Conservation (phyloP, 169 alveolate species). For the Gregarina niphandrodes region DNA sequence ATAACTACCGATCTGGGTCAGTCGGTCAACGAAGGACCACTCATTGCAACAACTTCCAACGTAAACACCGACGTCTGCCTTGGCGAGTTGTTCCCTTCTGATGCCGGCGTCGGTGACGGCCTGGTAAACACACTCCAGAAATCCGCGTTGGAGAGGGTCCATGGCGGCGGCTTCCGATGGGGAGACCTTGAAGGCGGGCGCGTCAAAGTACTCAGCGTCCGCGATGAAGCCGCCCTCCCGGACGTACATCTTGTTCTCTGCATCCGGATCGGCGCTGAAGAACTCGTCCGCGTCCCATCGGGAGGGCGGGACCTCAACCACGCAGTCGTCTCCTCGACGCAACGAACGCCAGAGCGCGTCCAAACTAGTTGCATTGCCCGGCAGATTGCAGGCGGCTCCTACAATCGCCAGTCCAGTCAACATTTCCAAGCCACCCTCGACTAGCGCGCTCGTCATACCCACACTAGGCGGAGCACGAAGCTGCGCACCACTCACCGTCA, state of each 20-base stretch:
- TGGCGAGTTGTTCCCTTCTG: conserved; percentile 14
- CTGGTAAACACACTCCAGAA: conserved; percentile 32
- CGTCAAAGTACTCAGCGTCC: conserved; percentile 34
- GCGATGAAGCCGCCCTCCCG: conserved; percentile 43
- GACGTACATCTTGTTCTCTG: conserved; percentile 37
- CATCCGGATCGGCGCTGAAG: conserved; percentile 32
- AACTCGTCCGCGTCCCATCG: conserved; percentile 45
- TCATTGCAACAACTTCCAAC: conserved; percentile 41
- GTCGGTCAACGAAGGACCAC: conserved; percentile 28
- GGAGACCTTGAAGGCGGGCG: conserved; percentile 25
- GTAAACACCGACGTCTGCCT: conserved; percentile 26
- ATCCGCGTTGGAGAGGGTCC: conserved; percentile 49
- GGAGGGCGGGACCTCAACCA: conserved; percentile 28
- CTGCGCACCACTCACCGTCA: conserved; percentile 11
- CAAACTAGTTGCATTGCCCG: conserved; percentile 32
- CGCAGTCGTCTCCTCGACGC: conserved; percentile 25
- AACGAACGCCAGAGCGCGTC: conserved; percentile 26
- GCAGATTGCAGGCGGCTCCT: conserved; percentile 32
- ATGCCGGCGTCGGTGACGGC: conserved; percentile 31
- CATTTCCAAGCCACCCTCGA: conserved; percentile 1
- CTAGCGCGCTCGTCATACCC: conserved; percentile 13
- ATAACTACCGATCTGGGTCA: conserved; percentile 17
- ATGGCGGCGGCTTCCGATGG: conserved; percentile 37
- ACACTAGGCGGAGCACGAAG: conserved; percentile 1
- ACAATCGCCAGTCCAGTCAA: conserved; percentile 15